A percentile compares a stretch with the other conserved stretches of the same genome.
Conservation (phyloP, 805 yeast species). For the Sugiyamaella lignohabitans region DNA sequence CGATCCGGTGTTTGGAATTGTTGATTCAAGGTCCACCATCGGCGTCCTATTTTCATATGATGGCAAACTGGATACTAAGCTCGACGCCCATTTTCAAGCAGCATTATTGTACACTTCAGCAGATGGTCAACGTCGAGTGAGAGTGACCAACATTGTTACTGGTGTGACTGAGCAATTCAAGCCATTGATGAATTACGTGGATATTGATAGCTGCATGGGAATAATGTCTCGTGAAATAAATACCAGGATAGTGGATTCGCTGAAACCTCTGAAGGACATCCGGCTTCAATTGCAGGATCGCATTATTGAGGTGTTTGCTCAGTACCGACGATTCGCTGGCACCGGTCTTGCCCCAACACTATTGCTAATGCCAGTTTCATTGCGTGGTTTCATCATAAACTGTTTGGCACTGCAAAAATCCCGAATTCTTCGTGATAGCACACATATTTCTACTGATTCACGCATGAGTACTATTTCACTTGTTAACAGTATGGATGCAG, state of each 20-base stretch:
- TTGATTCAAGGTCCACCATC: slow-evolving; percentile 56
- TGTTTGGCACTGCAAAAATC: slow-evolving; percentile 65
- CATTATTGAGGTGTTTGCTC: slow-evolving; percentile 49
- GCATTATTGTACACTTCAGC: slow-evolving; percentile 79
- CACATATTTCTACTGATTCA: slow-evolving; percentile 45
- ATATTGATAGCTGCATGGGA: slow-evolving; percentile 58
- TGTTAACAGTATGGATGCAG: slow-evolving; percentile 49
- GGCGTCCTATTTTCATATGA: slow-evolving; percentile 73
- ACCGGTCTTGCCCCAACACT: slow-evolving; percentile 45
- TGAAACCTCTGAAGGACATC: slow-evolving; percentile 36
- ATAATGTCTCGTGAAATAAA: slow-evolving; percentile 47
- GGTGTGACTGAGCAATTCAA: slow-evolving; percentile 69
- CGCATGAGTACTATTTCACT: slow-evolving; percentile 50
- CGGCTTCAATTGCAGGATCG: slow-evolving; percentile 49
- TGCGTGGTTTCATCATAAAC: slow-evolving; percentile 63
- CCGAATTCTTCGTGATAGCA: slow-evolving; percentile 48
- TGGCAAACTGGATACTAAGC: slow-evolving; percentile 58
- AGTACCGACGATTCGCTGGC: slow-evolving; percentile 46
- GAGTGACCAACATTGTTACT: slow-evolving; percentile 79
- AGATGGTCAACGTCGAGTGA: slow-evolving; percentile 70
- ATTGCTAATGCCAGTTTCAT: slow-evolving; percentile 73
- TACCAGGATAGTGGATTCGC: slow-evolving; percentile 34
- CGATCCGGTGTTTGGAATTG: slow-evolving; percentile 66
- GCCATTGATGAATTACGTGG: slow-evolving; percentile 73
- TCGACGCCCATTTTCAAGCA: slow-evolving; percentile 85